Evolutionary conservation across 306 rosid genomes (phyloP), one percentile per base, ranked within the genome.

Genomic region (Inga laurina): DNA sequence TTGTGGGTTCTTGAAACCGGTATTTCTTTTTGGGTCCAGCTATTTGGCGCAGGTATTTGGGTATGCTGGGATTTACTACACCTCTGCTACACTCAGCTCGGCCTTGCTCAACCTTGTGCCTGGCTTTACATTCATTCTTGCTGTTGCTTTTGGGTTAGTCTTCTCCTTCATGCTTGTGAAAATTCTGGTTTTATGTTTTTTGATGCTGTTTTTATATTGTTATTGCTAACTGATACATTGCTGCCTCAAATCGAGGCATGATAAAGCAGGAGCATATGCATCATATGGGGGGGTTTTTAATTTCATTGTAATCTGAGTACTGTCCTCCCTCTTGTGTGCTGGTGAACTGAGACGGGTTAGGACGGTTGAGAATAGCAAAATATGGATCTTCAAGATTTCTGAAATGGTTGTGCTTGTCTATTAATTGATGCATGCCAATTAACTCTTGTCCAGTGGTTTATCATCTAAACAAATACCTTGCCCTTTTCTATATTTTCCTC

Each of bases 101-200:
- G 90, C 94, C 75, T 82, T 94, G 88, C 95, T 93, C 83, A 94
- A 94, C 83, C 93, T 91, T n/a, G 35, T 90, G 73, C 98, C 98
- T 34, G 95, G 89, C 62, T 91, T 91, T 77, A 90, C 97, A 52
- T 92, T 87, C 91, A 12, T 92, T 21, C 90, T 91, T 37, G 97
- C 95, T 2, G 86, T 92, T 72, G 71, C 73, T 81, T 91, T 91
- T 57, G 82, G 97, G 97, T 94, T 30, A 11, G 14, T 59, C 64
- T 18, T 72, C 46, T 79, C 74, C 44, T 56, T 22, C 10, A 22
- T 72, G 41, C 76, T 13, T 10, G 3, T 72, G 39, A 44, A 41
- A 54, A 3, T 52, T 52, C 59, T 39, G 9, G 2, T 10, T 44
- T 62, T 12, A 2, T 5, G 4, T 66, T 45, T 66, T 77, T 27